These are phyloP conservation scores for Clonostachys sp. DNA, from an alignment of 2,329 filamentous ascomycete genomes.

Conservation along the genomic window DNA sequence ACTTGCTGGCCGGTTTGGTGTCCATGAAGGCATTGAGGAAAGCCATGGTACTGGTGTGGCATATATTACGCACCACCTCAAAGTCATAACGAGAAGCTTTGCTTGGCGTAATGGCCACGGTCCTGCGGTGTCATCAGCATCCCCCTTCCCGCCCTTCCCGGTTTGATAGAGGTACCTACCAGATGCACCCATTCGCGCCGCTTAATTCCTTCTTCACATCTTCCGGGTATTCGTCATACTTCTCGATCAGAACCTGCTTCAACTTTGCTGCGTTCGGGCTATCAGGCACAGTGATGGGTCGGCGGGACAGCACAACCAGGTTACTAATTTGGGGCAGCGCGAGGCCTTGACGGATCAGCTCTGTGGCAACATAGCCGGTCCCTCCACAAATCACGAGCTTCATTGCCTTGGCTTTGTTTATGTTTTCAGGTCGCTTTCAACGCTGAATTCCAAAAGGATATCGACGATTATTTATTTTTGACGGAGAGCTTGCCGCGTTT, in stretches of 20 bases:
- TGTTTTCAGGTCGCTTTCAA: too few relatives aligned
- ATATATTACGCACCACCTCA: conserved; percentile 32
- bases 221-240: conserved; percentile 34
- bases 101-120: conserved; percentile 34
- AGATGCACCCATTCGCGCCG: conserved; percentile 36
- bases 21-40: conserved; percentile 27
- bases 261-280: conserved; percentile 26
- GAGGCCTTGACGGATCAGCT: conserved; percentile 23
- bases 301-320: conserved; percentile 34
- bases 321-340: conserved; percentile 30
- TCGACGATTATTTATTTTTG: too few relatives aligned
- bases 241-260: conserved; percentile 27
- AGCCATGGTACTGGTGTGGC: conserved; percentile 22
- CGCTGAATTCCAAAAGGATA: too few relatives aligned
- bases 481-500: too few relatives aligned
- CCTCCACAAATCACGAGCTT: conserved; percentile 37
- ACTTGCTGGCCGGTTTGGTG: conserved; percentile 20
- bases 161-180: conserved; percentile 16
- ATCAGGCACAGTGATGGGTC: conserved; percentile 14
- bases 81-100: conserved; percentile 19
- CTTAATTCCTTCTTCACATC: conserved; percentile 28
- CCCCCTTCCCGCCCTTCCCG: not conserved
- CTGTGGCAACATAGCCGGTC: conserved; percentile 33
- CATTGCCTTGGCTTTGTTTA: conserved; percentile 18
- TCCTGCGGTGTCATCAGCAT: conserved; percentile 13